Conservation (phyloP, 2,329 filamentous ascomycete species). For the Dactylellina cionopaga region DNA sequence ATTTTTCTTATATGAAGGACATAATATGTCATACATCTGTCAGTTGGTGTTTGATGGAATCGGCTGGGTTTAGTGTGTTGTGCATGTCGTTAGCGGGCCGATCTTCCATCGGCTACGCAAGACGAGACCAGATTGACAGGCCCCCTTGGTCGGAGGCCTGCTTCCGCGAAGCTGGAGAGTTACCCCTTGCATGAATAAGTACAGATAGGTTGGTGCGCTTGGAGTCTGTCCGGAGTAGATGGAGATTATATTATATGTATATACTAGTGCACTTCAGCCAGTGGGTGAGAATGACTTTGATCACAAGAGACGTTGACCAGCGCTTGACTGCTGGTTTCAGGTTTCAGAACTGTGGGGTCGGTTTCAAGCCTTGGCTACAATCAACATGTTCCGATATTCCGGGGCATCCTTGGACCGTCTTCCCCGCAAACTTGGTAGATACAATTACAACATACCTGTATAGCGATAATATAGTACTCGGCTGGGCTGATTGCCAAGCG, state of each 20-base stretch:
- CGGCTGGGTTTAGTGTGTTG: constrained; percentile 24
- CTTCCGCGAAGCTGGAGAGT: constrained; percentile 16
- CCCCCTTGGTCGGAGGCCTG: constrained; percentile 30
- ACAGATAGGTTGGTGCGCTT: no score
- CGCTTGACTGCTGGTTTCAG: no score
- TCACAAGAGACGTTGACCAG: constrained; percentile 5
- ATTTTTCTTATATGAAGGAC: no score
- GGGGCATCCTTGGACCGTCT: constrained; percentile 14
- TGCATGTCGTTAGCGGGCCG: constrained; percentile 41
- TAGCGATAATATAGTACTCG: no score
- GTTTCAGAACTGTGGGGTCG: constrained; percentile 28
- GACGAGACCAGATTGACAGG: not conserved
- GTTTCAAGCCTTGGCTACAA: constrained; percentile 33
- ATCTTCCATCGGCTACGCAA: constrained; percentile 39
- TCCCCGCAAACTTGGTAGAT: no score
- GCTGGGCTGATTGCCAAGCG: no score
- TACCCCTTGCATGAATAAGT: constrained; percentile 24
- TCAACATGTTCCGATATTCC: constrained; percentile 49
- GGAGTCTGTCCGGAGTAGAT: no score
- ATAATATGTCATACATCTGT: no score
- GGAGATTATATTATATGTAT: no score
- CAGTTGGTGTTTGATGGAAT: no score
- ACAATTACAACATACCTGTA: no score
- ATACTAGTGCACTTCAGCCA: no score
- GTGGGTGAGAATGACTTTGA: not conserved